Base-by-base conservation (phyloP, 2,329 filamentous ascomycete genomes). In the Fusarium mundagurra region DNA sequence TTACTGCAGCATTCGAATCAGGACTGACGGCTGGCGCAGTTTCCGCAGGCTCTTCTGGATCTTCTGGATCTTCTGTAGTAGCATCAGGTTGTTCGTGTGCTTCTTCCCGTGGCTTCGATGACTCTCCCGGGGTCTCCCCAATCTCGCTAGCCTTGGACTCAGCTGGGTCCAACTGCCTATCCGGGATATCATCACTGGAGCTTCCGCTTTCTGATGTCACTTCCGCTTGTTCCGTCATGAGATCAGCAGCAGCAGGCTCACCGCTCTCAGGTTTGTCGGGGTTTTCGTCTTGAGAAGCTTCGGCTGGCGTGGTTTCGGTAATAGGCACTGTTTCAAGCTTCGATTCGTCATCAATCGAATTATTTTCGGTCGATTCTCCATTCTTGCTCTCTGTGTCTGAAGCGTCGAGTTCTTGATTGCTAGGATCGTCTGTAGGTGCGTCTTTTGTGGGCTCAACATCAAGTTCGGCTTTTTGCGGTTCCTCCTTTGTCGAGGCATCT, bases 11-110 rank as follows among this genome's bases (percentile, higher is more conserved):
- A 29, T 45, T 47, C 16, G 68, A 41, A 17, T 75, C 65, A 5
- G 41, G 38, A 13, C 67, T 53, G 29, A 63, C 57, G 43, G 36
- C 45, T 14, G 39, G n/a, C 20, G 33, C 36, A 13, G 45, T 47
- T 43, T 61, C 27, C 43, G 64, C 33, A 13, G 33, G 31, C 43
- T 75, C 71, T 36, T 33, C 33, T 27, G 53, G 24, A 27, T 75
- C 71, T 36, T 33, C 33, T 27, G 53, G 24, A 27, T 58, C 41
- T 20, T 75, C 69, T 27, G 53, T n/a, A 36, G 64, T 36, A 31
- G 48, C 29, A 22, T 71, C 59, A 22, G 20, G 20, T 22, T 68
- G 48, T 44, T 61, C 45, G 10, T 70, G 65, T 13, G 45, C 55
- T 50, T 66, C 61, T 34, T 67, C 24, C 24, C 43, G 51, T 29